Evolutionary conservation across 2,329 filamentous ascomycete species (phyloP), one percentile per base, ranked within the genome.

Genomic region (Aspergillus awamori): DNA sequence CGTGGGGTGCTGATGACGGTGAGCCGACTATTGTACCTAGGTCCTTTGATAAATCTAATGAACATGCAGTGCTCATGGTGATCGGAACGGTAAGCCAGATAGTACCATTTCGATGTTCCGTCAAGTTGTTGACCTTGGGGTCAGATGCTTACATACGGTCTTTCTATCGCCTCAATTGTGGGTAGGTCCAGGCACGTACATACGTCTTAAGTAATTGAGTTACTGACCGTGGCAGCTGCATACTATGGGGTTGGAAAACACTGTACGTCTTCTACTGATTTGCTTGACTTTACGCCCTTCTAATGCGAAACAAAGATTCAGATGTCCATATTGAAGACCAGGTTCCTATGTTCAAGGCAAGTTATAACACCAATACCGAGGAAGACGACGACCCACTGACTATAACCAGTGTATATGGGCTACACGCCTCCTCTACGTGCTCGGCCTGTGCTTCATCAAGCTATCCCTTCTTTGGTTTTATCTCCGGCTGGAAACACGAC

Each of bases 391-490:
- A 2, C n/a, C n/a, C 5, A 10, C 30, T 52, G 30, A 52, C 49
- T 26, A 52, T 22, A 33, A 17, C 13, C 28, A 52, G 49, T 17
- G 26, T 36, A 36, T 52, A 5, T 52, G 49, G 49, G 39, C 43
- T 26, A 61, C 58, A 8, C 58, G 61, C 17, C 15, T 63, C 13
- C 48, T 63, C 10, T 63, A 61, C 55, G 48, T 58, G 5, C 28
- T 61, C 24, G 39, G 43, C 4, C 58, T 63, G 38, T 51, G 53
- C 7, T 41, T 61, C 39, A 49, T 63, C 22, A 63, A 63, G 36
- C 43, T 63, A 56, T 63, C 58, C n/a, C 53, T 63, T 10, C 54
- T 63, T 11, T 63, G 61, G 61, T 61, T 63, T 43, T 63, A 61
- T 48, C 54, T 63, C 8, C 58, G 61, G 6, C 61, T 63, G 3